Evolutionary conservation across 441 rosid genomes (phyloP).

Genomic region (Populus hybrid): DNA sequence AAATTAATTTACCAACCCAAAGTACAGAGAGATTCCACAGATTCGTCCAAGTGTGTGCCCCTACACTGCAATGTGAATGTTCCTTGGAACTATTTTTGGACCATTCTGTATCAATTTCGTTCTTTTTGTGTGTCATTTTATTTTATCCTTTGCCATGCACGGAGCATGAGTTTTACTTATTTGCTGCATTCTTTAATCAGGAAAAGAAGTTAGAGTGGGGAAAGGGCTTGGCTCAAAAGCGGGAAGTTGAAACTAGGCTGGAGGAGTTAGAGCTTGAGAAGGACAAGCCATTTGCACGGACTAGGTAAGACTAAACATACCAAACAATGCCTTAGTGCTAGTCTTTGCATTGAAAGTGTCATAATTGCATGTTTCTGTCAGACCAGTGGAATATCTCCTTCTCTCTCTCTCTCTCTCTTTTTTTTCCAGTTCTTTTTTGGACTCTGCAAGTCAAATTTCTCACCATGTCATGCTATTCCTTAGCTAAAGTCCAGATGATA

Average conservation of each 20-base stretch:
- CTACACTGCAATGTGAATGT: not conserved
- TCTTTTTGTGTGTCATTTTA: not conserved
- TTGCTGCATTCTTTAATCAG: constrained; percentile 30
- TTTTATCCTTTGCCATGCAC: not conserved
- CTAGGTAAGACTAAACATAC: constrained; percentile 43
- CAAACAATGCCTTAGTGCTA: not conserved
- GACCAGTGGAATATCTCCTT: not conserved
- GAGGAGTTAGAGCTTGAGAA: constrained; percentile 79
- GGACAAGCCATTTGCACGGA: constrained; percentile 89
- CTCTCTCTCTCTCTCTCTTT: not conserved
- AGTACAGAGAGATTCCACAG: not conserved
- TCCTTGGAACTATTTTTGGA: not conserved
- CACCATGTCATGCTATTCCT: not conserved
- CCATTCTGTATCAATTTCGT: not conserved
- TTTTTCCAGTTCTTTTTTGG: not conserved
- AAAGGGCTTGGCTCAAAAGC: constrained; percentile 91
- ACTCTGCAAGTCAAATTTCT: not conserved
- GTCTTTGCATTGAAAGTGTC: not conserved
- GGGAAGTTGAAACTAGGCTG: constrained; percentile 75
- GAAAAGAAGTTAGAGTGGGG: constrained; percentile 93
- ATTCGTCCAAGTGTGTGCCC: not conserved
- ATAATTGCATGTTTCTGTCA: not conserved
- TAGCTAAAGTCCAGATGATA: not conserved
- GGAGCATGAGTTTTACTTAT: too few species aligned
- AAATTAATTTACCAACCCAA: not conserved